Conservation (phyloP, 805 yeast genomes). For the Gaillardinia entomophila region DNA sequence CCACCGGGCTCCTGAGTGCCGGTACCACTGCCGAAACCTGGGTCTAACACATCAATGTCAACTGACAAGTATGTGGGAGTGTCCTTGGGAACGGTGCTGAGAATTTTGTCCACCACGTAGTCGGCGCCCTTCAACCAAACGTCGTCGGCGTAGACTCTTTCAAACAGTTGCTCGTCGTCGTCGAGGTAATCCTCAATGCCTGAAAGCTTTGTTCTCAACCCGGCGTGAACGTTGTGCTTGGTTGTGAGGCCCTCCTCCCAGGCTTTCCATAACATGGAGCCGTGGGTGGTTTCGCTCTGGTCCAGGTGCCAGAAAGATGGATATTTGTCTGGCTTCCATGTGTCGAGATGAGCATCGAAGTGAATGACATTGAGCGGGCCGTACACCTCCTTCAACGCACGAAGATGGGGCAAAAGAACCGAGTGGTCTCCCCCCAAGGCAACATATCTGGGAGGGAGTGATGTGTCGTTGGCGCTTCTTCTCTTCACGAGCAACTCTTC, state of each 20-base stretch:
- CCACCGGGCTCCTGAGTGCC: conserved; percentile 61
- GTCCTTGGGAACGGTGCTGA: conserved; percentile 50
- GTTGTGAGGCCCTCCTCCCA: conserved; percentile 60
- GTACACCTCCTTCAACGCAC: conserved; percentile 55
- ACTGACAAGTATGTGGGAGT: conserved; percentile 71
- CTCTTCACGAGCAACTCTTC: conserved; percentile 49
- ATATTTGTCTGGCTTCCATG: conserved; percentile 71
- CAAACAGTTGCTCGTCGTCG: conserved; percentile 65
- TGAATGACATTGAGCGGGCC: conserved; percentile 73
- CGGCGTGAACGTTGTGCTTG: conserved; percentile 63
- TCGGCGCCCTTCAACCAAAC: conserved; percentile 65
- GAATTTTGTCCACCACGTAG: conserved; percentile 46
- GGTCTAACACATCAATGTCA: conserved; percentile 65
- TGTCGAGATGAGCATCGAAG: conserved; percentile 82
- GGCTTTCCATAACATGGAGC: conserved; percentile 85
- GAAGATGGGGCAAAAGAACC: conserved; percentile 62
- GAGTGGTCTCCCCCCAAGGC: conserved; percentile 85
- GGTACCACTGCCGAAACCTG: conserved; percentile 54
- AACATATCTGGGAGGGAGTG: conserved; percentile 52
- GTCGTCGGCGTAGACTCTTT: conserved; percentile 66
- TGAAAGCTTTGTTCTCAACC: conserved; percentile 66
- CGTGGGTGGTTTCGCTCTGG: conserved; percentile 65
- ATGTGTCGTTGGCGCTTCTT: conserved; percentile 12
- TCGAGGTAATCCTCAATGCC: conserved; percentile 56
- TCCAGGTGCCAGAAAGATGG: conserved; percentile 58